Base-by-base conservation (phyloP, 2,329 filamentous ascomycete genomes). In the Zymoseptoria crescenta region DNA sequence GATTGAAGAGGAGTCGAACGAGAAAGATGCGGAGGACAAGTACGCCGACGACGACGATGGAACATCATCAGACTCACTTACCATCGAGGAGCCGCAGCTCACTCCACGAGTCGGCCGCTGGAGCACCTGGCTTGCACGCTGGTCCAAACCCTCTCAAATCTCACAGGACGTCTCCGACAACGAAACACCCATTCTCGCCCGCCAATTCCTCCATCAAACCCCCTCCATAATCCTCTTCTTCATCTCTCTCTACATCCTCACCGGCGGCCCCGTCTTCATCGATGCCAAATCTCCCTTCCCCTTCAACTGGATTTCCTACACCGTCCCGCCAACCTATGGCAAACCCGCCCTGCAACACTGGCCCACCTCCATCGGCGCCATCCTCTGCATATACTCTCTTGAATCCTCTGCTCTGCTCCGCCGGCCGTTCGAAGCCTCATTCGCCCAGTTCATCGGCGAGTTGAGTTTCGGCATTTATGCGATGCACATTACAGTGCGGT, bases 381-480 rank as follows among this genome's bases (percentile, higher is more conserved):
- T 45, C 5, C 35, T 45, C 16, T 45, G 35, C 35, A 45, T 45
- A 10, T 45, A 45, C 13, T 45, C 35, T n/a, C 35, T 45, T 16
- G 35, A 45, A n/a, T 45, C 35, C 35, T 45, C 35, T 13, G 13
- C 10, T 16, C 35, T 45, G 5, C 35, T 45, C 35, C 35, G 35
- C 2, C 35, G 35, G 5, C 16, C 35, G 2, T 45, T 45, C 13
- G 35, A 19, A n/a, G 24, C 49, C 2, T 21, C 48, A 10, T 51
- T 56, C 19, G 50, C 55, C 4, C 55, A 56, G 7, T 56, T 56
- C 10, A 21, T 56, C 1, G 55, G 55, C 6, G 55, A 56, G 28
- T 48, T 56, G 8, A 52, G 49, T 30, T 56, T 56, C 8, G 55
- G 55, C 24, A 56, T 56, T 8, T 56, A 52, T 19, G 28, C 28